Evolutionary conservation across 2,329 filamentous ascomycete species (phyloP).

Genomic region (Xylariales sp.): DNA sequence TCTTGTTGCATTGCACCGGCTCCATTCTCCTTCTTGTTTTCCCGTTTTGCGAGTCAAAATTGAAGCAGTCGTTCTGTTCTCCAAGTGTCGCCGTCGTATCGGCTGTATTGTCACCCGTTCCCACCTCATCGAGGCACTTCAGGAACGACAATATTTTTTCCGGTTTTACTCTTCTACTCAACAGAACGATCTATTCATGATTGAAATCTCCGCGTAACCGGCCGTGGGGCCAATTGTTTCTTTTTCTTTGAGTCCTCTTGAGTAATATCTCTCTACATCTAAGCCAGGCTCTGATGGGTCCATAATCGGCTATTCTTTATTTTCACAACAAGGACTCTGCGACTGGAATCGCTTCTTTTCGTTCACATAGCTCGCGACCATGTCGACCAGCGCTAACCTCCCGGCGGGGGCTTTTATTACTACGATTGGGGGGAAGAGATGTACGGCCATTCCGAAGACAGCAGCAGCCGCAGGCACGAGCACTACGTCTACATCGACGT

Average conservation of each 20-base stretch:
- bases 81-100: slow-evolving; percentile 1
- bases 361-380: slow-evolving; percentile 25
- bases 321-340: no score
- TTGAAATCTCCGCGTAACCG: slow-evolving; percentile 30
- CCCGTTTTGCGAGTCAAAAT: slow-evolving; percentile 1
- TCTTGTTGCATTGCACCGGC: neutral
- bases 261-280: no score
- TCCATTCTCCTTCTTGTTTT: slow-evolving; percentile 1
- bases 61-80: slow-evolving; percentile 5
- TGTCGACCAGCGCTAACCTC: slow-evolving; percentile 39
- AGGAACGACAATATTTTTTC: slow-evolving; percentile 10
- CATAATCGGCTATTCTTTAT: no score
- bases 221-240: slow-evolving; percentile 33
- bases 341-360: slow-evolving; percentile 39
- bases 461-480: slow-evolving; percentile 13
- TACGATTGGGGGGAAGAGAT: slow-evolving; percentile 44
- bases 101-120: slow-evolving; percentile 7
- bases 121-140: slow-evolving; percentile 4
- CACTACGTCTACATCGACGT: slow-evolving; percentile 15
- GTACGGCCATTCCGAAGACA: slow-evolving; percentile 46
- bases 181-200: slow-evolving; percentile 32
- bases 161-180: no score
- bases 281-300: no score
- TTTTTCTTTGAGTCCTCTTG: slow-evolving; percentile 19
- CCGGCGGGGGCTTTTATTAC: slow-evolving; percentile 44